Percentiles rank a stretch among this genome's conserved stretches.
Conservation (phyloP, 2,329 filamentous ascomycete species). For the Epichloe hybrida region DNA sequence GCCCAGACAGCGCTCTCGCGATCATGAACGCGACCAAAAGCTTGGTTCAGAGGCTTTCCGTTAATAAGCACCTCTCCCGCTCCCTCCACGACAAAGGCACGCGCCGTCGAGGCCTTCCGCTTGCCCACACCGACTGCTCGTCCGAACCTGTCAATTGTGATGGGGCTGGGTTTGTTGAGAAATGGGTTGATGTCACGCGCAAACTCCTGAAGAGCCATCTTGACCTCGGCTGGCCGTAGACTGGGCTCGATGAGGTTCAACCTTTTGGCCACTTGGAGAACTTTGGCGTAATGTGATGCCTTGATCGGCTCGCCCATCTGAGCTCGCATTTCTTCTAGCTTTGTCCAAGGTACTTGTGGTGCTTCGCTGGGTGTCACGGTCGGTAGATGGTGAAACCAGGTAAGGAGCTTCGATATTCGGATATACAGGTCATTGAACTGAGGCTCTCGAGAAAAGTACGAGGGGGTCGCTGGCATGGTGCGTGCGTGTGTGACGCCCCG, state of each 20-base stretch:
- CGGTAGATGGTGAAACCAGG: conserved; percentile 62
- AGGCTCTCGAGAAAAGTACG: conserved; percentile 87
- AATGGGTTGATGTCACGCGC: conserved; percentile 62
- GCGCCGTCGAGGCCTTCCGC: conserved; percentile 76
- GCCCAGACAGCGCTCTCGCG: conserved; percentile 91
- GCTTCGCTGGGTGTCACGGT: conserved; percentile 50
- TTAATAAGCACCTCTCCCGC: conserved; percentile 85
- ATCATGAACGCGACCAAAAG: conserved; percentile 81
- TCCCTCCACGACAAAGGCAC: conserved; percentile 82
- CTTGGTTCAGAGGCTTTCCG: conserved; percentile 67
- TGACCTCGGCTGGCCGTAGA: conserved; percentile 59
- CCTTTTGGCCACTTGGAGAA: conserved; percentile 62
- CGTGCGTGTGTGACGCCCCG: conserved; percentile 42
- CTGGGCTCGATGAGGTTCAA: conserved; percentile 76
- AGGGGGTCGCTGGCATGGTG: conserved; percentile 69
- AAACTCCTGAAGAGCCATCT: conserved; percentile 51
- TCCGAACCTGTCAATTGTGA: conserved; percentile 61
- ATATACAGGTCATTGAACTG: conserved; percentile 78
- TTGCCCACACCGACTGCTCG: conserved; percentile 68
- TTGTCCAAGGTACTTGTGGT: conserved; percentile 68
- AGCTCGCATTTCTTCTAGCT: conserved; percentile 60
- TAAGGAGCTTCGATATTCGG: conserved; percentile 55
- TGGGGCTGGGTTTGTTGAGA: conserved; percentile 47
- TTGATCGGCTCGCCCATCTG: conserved; percentile 59
- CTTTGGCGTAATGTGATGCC: conserved; percentile 63